Base-by-base conservation (phyloP, 148 eudicot genomes). In the Silene conica region DNA sequence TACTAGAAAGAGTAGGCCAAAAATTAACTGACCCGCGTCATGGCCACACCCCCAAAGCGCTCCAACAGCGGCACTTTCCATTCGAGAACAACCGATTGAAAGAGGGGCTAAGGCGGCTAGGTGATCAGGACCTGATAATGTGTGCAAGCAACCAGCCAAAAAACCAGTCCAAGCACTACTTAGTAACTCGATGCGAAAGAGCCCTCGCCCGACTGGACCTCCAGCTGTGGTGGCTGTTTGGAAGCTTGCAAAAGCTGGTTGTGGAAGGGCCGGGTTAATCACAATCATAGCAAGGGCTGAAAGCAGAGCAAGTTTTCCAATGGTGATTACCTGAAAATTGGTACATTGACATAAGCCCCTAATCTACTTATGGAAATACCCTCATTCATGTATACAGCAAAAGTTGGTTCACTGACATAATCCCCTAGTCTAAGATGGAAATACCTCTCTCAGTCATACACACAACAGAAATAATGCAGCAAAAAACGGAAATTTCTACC, bases 41-140 rank as follows among this genome's bases (percentile, higher is more conserved):
- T 95, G 99, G 23, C 99, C 99, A 34, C 97, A 90, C 0, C 99
- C 99, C 99, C 99, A 95, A 18, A 95, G 94, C 62, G 99, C 99
- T 25, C 99, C 99, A 22, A 95, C 97, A 0, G 85, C 89, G 2
- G 92, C 97, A 75, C 99, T 92, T 79, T 95, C 99, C 88, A 92
- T 77, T 63, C 82, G 79, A 21, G 94, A 69, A 22, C 99, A 89
- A 62, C 99, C 99, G 23, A 95, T 92, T 8, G 99, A 92, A 56
- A 95, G 94, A 70, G 99, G 99, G 21, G 99, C 97, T 75, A 95
- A 76, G 58, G 99, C 99, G 64, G 99, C 97, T 21, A 95, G 91
- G 80, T 95, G 99, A 68, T 95, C 99, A 0, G 99, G 99, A 3
- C 99, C 99, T 2, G 99, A 95, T 74, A 95, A 74, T 3, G 99